phyloP scores from a whole-genome alignment of 805 yeast genomes.

The Tetrapisispora iriomotensis region DNA sequence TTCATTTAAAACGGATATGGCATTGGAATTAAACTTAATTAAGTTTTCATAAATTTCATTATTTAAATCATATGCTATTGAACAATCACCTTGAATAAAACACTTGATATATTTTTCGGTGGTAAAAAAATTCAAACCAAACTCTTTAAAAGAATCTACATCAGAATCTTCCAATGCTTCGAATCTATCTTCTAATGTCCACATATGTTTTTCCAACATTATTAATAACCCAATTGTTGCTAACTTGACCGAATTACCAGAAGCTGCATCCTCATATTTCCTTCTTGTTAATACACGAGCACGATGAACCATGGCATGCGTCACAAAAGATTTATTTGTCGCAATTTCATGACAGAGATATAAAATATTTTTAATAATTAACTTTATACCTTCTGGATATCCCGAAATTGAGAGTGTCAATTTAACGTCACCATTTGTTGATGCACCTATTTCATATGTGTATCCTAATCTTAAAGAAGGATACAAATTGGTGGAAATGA shows the following conservation, averaged over 20 bases:
- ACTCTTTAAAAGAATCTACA: conserved; percentile 25
- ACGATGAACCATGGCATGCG: conserved; percentile 34
- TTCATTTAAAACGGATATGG: not conserved
- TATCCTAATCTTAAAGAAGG: conserved; percentile 46
- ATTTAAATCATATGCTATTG: conserved; percentile 18
- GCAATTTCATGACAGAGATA: conserved; percentile 24
- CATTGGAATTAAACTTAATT: too few species aligned
- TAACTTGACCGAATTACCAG: conserved; percentile 37
- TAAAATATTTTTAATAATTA: conserved; percentile 30
- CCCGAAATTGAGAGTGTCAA: conserved; percentile 48
- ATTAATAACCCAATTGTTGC: conserved; percentile 43
- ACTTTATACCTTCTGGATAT: conserved; percentile 31
- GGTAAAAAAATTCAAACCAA: conserved; percentile 21
- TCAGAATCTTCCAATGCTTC: conserved; percentile 46
- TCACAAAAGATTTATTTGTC: conserved; percentile 5
- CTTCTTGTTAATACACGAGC: conserved; percentile 40
- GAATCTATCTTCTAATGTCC: conserved; percentile 45
- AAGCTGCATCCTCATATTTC: conserved; percentile 36
- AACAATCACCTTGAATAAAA: conserved; percentile 43
- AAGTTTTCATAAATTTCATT: conserved; percentile 18
- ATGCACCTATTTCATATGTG: conserved; percentile 47
- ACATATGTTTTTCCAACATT: conserved; percentile 46
- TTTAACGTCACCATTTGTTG: conserved; percentile 44
- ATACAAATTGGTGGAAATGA: conserved; percentile 37
- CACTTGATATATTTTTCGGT: conserved; percentile 27